Base-by-base conservation (phyloP, 1,284 basidiomycete species). In the Macrocystidia cucumis region DNA sequence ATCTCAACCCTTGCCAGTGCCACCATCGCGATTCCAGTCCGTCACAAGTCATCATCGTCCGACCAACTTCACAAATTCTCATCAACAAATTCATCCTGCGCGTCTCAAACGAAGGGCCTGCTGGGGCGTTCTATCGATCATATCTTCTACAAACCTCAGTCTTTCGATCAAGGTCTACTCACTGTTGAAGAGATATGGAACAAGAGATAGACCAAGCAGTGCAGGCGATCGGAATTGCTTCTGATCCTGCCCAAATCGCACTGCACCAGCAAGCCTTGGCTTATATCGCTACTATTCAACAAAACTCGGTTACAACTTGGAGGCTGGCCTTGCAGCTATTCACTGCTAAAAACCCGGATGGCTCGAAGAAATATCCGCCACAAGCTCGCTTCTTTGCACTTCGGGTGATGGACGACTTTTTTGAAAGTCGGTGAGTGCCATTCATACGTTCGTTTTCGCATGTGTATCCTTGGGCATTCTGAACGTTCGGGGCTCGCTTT, bases 381-480 rank as follows among this genome's bases (percentile, higher is more conserved):
- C 78, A 91, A 50, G 85, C 75, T 26, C 73, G 91, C 38, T 86
- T 93, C 63, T 92, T 87, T 57, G 87, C 83, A 16, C 65, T 95
- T 45, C 77, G 88, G 42, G 76, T 95, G 38, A 59, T 95, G 39
- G 87, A 91, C 44, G 87, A 91, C 37, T 90, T 88, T 52, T 68
- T 93, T 41, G 86, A 88, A 49, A 82, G 81, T 57, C 73, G 80
- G 89, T 89, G 56, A 66, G 85, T 30, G 5, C 9, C 12, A n/a
- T n/a, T n/a, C n/a, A n/a, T n/a, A n/a, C 12, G 19, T n/a, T 30
- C 17, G 5, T 11, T 30, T 30, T 18, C 17, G 16, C 16, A 27
- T 16, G n/a, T 27, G 25, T 27, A 16, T 27, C 25, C 25, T 7
- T 12, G n/a, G 25, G 25, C 7, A 7, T 27, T 12, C n/a, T n/a